Percentiles rank a stretch among this genome's conserved stretches.
These are phyloP conservation scores for Trichosanthes cucumerina DNA, from an alignment of 306 rosid genomes.

Conservation along the genomic window DNA sequence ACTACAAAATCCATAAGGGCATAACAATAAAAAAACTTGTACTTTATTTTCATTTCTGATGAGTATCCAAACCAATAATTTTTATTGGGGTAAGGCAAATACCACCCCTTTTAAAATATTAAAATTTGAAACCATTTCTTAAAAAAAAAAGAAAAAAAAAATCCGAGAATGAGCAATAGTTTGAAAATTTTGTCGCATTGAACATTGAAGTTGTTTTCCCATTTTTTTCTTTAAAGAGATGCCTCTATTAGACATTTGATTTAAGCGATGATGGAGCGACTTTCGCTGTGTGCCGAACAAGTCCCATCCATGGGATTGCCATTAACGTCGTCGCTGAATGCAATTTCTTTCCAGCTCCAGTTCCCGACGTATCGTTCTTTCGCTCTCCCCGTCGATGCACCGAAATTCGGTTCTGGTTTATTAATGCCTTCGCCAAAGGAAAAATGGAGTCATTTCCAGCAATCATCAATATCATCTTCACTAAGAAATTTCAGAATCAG, in stretches of 20 bases:
- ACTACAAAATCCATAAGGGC: no score
- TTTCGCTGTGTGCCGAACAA: not conserved
- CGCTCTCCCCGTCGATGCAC: not conserved
- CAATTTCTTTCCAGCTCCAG: not conserved
- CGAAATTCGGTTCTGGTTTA: slow-evolving; percentile 2
- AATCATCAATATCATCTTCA: slow-evolving; percentile 15
- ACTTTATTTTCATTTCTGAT: no score
- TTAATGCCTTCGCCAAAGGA: slow-evolving; percentile 7
- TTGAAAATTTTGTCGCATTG: no score
- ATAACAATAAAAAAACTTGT: no score
- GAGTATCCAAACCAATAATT: no score
- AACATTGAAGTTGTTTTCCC: not conserved
- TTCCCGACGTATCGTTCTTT: not conserved
- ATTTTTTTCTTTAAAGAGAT: not conserved
- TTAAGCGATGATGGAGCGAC: not conserved
- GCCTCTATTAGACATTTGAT: not conserved
- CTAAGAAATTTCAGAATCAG: slow-evolving; percentile 11
- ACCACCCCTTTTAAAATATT: no score
- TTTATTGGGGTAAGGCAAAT: no score
- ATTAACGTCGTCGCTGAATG: not conserved
- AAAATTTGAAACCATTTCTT: no score
- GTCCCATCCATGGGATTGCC: slow-evolving; percentile 5
- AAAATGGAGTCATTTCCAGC: not conserved
- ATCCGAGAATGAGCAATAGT: no score
- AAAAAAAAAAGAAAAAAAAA: no score